Base-by-base conservation (phyloP, 2,329 filamentous ascomycete genomes). In the Apiospora hydei region DNA sequence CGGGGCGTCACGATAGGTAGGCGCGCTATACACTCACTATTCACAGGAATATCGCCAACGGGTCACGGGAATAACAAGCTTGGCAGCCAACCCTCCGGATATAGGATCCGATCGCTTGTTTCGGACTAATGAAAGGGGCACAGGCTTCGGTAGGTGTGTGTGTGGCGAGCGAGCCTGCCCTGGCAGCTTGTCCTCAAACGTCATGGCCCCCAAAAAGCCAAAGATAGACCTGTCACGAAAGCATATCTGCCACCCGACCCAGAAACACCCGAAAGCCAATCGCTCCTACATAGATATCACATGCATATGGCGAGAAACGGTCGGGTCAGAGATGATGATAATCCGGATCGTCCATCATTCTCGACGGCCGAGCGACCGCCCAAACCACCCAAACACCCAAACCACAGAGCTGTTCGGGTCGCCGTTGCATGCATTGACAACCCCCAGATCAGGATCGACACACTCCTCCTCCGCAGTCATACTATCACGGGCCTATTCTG, bases 381-480 rank as follows among this genome's bases (percentile, higher is more conserved):
- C 30, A 38, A 61, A 34, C 26, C 53, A 3, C 53, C 53, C 18
- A 18, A 11, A 21, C 16, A 3, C 18, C 26, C 18, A 5, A 49
- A 10, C 18, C 30, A 61, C 3, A 41, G 34, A 64, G 34, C 2
- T 38, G 34, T n/a, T 41, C 34, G 34, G 18, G 57, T 64, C 30
- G 18, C 7, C 2, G 57, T 64, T 11, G 34, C 11, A 64, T 64
- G 57, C 57, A 64, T 64, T 64, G 34, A 64, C 34, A 41, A 64
- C 34, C 57, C 57, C 57, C 34, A 64, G 57, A 64, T 64, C 34
- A 64, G 57, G 57, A 64, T 64, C 57, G 57, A 24, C 57, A 41
- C 57, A 41, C 57, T 64, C 57, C 30, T 64, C 57, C 57, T 64
- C 34, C 57, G 57, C 57, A 64, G 57, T 64, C 57, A 64, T 64